Conservation (phyloP, 2,329 filamentous ascomycete species). For the Diplodia corticola region DNA sequence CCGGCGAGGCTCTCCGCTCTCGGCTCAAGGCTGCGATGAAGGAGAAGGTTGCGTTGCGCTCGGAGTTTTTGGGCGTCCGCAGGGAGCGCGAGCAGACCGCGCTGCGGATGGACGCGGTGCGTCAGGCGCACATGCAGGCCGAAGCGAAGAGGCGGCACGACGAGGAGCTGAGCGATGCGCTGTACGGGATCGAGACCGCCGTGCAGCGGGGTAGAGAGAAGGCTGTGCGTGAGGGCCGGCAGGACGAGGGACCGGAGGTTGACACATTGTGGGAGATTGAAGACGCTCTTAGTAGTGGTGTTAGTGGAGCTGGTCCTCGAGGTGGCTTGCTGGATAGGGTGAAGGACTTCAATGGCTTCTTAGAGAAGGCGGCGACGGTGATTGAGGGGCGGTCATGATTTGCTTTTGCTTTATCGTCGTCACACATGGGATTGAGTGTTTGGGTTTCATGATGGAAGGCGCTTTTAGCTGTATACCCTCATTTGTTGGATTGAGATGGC, state of each 20-base stretch:
- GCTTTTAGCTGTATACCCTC: background rate
- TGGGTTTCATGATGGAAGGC: background rate
- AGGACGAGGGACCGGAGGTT: slow-evolving; percentile 36
- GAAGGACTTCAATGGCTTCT: slow-evolving; percentile 35
- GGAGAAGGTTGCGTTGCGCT: slow-evolving; percentile 48
- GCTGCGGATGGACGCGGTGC: slow-evolving; percentile 51
- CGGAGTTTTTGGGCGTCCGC: slow-evolving; percentile 50
- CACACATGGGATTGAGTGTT: no score
- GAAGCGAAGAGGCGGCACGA: slow-evolving; percentile 29
- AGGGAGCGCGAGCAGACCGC: slow-evolving; percentile 51
- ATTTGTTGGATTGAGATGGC: background rate
- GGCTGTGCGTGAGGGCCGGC: slow-evolving; percentile 33
- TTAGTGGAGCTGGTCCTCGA: slow-evolving; percentile 33
- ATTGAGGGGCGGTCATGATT: slow-evolving; percentile 34
- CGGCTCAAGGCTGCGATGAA: slow-evolving; percentile 48
- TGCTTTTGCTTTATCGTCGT: background rate
- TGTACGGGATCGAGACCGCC: slow-evolving; percentile 42
- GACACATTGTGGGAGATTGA: slow-evolving; percentile 27
- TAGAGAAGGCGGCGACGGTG: slow-evolving; percentile 38
- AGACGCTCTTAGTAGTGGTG: slow-evolving; percentile 33
- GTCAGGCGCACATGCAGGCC: slow-evolving; percentile 34
- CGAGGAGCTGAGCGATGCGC: slow-evolving; percentile 32
- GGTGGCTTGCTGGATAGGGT: slow-evolving; percentile 37
- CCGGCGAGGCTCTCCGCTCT: slow-evolving; percentile 48
- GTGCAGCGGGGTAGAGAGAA: slow-evolving; percentile 37